Evolutionary conservation across 2,329 filamentous ascomycete species (phyloP), one percentile per base, ranked within the genome.

Genomic region (Colletotrichum agaves): DNA sequence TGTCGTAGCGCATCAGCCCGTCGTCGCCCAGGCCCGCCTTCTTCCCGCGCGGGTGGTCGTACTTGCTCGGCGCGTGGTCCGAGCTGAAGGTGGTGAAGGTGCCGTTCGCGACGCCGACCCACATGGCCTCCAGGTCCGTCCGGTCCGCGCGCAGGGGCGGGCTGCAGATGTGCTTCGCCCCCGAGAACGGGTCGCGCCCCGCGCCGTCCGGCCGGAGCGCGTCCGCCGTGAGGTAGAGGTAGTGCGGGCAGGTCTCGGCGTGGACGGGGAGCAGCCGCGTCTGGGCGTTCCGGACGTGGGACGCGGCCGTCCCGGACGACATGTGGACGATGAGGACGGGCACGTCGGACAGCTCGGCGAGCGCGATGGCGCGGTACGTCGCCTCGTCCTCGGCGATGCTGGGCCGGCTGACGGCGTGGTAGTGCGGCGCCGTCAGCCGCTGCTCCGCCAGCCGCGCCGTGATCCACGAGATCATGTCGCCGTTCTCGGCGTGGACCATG

Each of bases 171-270:
- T 80, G 85, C 73, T 87, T 87, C 3, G 85, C 84, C 5, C 85
- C 85, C 69, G 87, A 84, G 70, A 87, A 87, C 5, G 82, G 83
- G 0, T 82, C 81, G 35, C 78, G 77, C 61, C 84, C 83, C 1
- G 49, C 50, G 4, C 63, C n/a, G 3, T 35, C 15, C 19, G 63
- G 59, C 7, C 49, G 50, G 3, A 87, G 78, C 72, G 85, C 81
- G 21, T 81, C 78, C 19, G 83, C 79, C 2, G 84, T 86, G 5
- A 88, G 78, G 68, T 85, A 84, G 3, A 87, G 79, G 68, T 88
- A 87, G 68, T 88, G 85, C 1, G 85, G 85, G 70, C 85, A 87
- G 0, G 85, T 88, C 73, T 87, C 84, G 2, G 84, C 85, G 69
- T 83, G 84, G 43, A 87, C 76, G 3, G 85, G 84, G 41, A 84